These are phyloP conservation scores for Solanum bulbocastanum DNA, from an alignment of 257 asterid species.

Conservation along the genomic window DNA sequence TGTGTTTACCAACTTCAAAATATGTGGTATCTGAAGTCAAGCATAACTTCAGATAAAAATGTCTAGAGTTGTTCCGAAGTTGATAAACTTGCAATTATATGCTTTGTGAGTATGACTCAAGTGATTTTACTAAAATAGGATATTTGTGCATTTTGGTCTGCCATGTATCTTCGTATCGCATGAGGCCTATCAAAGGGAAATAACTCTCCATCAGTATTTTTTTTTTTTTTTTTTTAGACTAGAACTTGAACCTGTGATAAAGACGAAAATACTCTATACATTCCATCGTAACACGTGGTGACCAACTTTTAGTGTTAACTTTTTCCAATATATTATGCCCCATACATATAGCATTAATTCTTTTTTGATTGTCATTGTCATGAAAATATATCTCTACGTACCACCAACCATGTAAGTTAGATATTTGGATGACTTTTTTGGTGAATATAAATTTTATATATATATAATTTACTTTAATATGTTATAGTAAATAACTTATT, in stretches of 20 bases:
- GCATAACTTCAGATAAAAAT: background rate
- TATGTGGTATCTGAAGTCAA: background rate
- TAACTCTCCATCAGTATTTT: background rate
- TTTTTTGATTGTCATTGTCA: background rate
- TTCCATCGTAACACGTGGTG: background rate
- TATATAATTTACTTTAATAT: background rate
- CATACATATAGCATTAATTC: background rate
- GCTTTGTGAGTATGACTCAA: background rate
- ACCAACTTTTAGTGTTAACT: background rate
- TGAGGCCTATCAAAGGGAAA: background rate
- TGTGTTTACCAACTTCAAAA: background rate
- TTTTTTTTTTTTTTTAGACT: background rate
- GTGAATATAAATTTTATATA: background rate
- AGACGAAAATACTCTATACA: fast-evolving
- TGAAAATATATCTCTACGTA: background rate
- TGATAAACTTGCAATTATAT: background rate
- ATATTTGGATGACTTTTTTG: background rate
- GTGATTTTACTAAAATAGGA: background rate
- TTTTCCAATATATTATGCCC: background rate
- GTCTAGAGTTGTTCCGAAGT: background rate
- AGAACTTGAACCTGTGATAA: background rate
- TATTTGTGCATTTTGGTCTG: background rate
- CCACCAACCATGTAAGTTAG: background rate
- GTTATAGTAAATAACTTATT: background rate
- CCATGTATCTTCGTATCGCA: background rate